Percentiles rank a stretch among this genome's conserved stretches.
These are phyloP conservation scores for Gyromitra esculenta DNA, from an alignment of 2,329 filamentous ascomycete genomes.

Conservation along the genomic window DNA sequence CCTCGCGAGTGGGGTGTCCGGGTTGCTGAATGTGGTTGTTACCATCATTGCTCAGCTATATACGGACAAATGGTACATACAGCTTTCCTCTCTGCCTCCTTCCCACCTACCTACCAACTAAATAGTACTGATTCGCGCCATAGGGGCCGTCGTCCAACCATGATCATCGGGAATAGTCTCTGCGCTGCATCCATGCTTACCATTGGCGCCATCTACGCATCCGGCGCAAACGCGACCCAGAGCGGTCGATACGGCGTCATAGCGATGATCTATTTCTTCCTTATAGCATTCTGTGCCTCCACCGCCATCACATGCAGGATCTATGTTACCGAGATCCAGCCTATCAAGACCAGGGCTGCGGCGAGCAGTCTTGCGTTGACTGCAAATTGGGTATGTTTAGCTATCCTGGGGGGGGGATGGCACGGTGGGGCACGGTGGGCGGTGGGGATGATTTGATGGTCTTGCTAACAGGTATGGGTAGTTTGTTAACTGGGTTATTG, in stretches of 20 bases:
- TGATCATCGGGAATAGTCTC: conserved; percentile 66
- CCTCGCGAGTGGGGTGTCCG: conserved; percentile 70
- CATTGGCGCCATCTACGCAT: conserved; percentile 65
- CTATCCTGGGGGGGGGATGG: background rate
- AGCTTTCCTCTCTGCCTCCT: too few relatives aligned
- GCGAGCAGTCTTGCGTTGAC: conserved; percentile 67
- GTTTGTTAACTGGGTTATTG: conserved; percentile 63
- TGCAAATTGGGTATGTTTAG: conserved; percentile 63
- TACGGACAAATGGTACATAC: conserved; percentile 62
- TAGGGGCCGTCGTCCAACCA: conserved; percentile 68
- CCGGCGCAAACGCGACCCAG: conserved; percentile 61
- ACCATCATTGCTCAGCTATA: conserved; percentile 68
- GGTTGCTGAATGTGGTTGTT: conserved; percentile 68
- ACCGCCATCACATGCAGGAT: conserved; percentile 69
- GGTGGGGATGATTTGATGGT: too few relatives aligned
- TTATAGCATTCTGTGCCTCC: conserved; percentile 63
- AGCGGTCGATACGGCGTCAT: conserved; percentile 66
- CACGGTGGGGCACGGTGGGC: too few relatives aligned
- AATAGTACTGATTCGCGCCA: background rate
- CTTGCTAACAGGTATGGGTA: background rate
- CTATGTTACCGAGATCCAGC: conserved; percentile 70
- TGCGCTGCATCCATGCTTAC: conserved; percentile 66
- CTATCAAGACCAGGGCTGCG: conserved; percentile 66
- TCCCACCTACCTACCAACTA: background rate
- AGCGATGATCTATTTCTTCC: conserved; percentile 65